Base-by-base conservation (phyloP, 2,329 filamentous ascomycete species). In the Neodidymelliopsis sp. region DNA sequence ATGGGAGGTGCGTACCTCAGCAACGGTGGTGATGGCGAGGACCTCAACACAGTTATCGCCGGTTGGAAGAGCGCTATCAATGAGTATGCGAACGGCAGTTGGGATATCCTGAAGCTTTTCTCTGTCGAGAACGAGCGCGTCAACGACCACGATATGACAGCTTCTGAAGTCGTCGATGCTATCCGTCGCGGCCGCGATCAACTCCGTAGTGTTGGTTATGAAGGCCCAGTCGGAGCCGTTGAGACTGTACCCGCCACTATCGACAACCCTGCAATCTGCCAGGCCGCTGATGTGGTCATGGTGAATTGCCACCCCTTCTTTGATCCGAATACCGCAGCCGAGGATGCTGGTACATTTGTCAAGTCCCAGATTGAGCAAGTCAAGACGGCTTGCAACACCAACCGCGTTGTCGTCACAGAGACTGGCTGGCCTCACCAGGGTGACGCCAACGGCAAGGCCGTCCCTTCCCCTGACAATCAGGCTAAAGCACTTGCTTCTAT, bases 281-380 rank as follows among this genome's bases (percentile, higher is more conserved):
- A 84, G 19, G 79, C 77, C 34, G 89, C 88, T 1, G 90, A 95
- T 66, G 90, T 89, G 75, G 90, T 87, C 64, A 88, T 90, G 12
- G 83, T 88, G 68, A 96, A 96, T 74, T 84, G 85, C 58, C 91
- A 96, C 72, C 83, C 90, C 10, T 96, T 91, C 81, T 96, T 94
- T 71, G 88, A 95, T 61, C 73, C 78, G 3, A 83, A 81, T 35
- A 81, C 82, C 19, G 70, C 72, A 2, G 82, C 90, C 1, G 72
- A 76, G 1, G 72, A 83, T 23, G 85, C 90, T 2, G 91, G 91
- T 3, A 60, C 70, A 0, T 96, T 90, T 71, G 82, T 91, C 28
- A 71, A 77, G 28, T 75, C 77, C 19, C 84, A 86, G 55, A 80
- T 77, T 6, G 65, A 75, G 20, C 69, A 61, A 6, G 75, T 86